Evolutionary conservation across 1,284 basidiomycete species (phyloP).

Genomic region (Boletellus dicymbophilus): DNA sequence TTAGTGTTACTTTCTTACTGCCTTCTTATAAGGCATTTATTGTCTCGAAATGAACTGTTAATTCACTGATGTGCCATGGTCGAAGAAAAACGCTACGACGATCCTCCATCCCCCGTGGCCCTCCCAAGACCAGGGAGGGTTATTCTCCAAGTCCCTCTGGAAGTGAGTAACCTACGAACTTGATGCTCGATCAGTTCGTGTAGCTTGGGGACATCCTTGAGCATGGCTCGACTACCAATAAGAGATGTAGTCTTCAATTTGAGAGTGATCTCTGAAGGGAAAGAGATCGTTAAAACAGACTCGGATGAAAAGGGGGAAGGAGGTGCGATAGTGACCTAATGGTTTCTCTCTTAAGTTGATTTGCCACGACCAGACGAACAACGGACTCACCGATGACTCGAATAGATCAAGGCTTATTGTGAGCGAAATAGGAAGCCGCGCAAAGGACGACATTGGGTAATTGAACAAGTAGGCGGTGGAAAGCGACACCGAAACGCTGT

Average conservation of each 20-base stretch:
- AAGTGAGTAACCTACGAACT: conserved; percentile 57
- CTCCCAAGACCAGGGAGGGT: conserved; percentile 65
- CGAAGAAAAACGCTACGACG: not conserved
- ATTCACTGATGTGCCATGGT: too few species aligned
- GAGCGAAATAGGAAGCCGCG: conserved; percentile 76
- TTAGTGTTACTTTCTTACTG: too few species aligned
- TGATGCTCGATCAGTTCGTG: conserved; percentile 82
- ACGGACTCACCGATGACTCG: conserved; percentile 60
- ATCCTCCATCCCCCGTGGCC: conserved; percentile 40
- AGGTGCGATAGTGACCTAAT: conserved; percentile 51
- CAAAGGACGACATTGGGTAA: conserved; percentile 78
- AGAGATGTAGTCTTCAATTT: conserved; percentile 75
- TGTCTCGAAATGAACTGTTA: too few species aligned
- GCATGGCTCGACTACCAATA: conserved; percentile 80
- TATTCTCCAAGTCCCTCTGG: conserved; percentile 69
- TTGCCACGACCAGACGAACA: conserved; percentile 3
- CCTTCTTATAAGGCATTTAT: too few species aligned
- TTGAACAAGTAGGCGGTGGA: conserved; percentile 84
- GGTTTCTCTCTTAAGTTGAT: conserved; percentile 5
- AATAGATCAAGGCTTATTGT: conserved; percentile 79
- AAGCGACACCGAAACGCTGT: conserved; percentile 72
- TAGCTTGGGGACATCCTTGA: conserved; percentile 81
- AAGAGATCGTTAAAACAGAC: conserved; percentile 57
- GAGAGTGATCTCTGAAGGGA: conserved; percentile 67
- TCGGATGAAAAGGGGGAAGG: conserved; percentile 49